These are phyloP conservation scores for Artemisia annua DNA, from an alignment of 129 eudicot genomes.

Conservation along the genomic window DNA sequence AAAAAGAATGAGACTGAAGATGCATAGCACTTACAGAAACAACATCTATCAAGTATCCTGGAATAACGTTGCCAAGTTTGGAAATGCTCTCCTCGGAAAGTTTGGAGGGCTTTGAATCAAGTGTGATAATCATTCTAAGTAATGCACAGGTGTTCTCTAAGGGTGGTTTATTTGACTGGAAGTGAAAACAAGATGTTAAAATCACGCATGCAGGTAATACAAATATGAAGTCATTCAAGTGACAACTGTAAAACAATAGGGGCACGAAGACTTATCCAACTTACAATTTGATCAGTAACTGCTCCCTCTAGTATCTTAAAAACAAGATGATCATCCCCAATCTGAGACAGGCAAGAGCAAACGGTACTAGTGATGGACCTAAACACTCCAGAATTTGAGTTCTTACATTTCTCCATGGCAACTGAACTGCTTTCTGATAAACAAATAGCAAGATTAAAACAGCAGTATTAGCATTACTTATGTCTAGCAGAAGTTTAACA, in stretches of 20 bases:
- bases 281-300: constrained; percentile 31
- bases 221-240: neutral
- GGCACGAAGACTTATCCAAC: neutral
- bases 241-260: neutral
- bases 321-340: constrained; percentile 70
- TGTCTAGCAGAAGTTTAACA: neutral
- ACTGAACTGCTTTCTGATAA: constrained; percentile 50
- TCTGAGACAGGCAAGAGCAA: constrained; percentile 70
- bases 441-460: neutral
- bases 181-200: neutral
- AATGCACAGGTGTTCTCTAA: constrained; percentile 74
- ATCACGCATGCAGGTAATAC: neutral
- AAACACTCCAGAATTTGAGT: constrained; percentile 43
- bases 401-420: constrained; percentile 27
- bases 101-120: constrained; percentile 61
- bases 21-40: constrained; percentile 57
- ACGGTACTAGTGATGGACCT: constrained; percentile 51
- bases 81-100: constrained; percentile 59
- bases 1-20: constrained; percentile 3
- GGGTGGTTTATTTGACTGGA: constrained; percentile 49
- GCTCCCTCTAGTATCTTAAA: constrained; percentile 70
- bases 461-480: neutral
- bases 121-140: constrained; percentile 64
- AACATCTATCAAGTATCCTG: constrained; percentile 56
- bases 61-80: constrained; percentile 52